Evolutionary conservation across 768 basidiomycete genomes (phyloP).

Genomic region (Plicaturopsis crispa): DNA sequence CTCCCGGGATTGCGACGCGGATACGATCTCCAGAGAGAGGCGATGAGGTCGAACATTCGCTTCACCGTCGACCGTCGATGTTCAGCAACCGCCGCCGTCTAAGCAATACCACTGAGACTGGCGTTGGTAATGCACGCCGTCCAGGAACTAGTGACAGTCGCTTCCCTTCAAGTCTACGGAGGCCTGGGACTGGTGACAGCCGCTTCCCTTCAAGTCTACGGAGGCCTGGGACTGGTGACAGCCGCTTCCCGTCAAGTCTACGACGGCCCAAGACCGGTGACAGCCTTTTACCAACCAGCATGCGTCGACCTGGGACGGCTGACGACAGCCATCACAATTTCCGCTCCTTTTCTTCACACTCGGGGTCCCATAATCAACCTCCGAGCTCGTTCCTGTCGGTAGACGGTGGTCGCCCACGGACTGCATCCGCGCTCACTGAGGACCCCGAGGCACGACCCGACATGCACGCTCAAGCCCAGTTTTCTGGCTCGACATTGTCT

Average conservation of each 20-base stretch:
- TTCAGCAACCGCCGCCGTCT: slow-evolving; percentile 28
- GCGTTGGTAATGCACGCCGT: no score
- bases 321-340: not conserved
- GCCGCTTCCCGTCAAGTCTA: not conserved
- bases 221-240: not conserved
- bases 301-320: not conserved
- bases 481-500: slow-evolving; percentile 16
- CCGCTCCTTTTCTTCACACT: not conserved
- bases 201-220: not conserved
- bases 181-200: no score
- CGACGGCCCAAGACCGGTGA: no score
- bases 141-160: no score
- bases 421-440: slow-evolving; percentile 16
- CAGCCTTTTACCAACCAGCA: not conserved
- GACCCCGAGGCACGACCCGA: slow-evolving; percentile 33
- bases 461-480: slow-evolving; percentile 36
- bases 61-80: slow-evolving; percentile 31
- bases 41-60: slow-evolving; percentile 36
- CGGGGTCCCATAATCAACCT: not conserved
- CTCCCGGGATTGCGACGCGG: slow-evolving; percentile 46
- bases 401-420: not conserved
- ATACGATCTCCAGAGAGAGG: slow-evolving; percentile 34
- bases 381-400: not conserved
- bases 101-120: slow-evolving; percentile 14
- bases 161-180: not conserved